Evolutionary conservation across 2,329 filamentous ascomycete species (phyloP).

Genomic region (Coniochaeta hoffmannii): DNA sequence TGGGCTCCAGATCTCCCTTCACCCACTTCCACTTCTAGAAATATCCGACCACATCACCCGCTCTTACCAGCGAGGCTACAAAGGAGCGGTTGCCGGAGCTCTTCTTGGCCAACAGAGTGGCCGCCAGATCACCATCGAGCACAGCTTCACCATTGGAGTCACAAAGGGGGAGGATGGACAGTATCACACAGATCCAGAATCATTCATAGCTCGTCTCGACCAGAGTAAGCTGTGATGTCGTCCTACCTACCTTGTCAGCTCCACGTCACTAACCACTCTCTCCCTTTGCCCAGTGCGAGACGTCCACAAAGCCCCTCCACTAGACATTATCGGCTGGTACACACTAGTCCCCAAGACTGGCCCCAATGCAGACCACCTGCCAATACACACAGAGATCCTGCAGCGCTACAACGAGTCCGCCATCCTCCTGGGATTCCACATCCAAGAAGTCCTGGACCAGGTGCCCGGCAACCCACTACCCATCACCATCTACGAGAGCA

Average conservation of each 20-base stretch:
- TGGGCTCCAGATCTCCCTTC: constrained; percentile 73
- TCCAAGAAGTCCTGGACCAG: constrained; percentile 45
- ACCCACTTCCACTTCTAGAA: constrained; percentile 89
- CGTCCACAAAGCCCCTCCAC: constrained; percentile 75
- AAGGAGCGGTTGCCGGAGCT: constrained; percentile 73
- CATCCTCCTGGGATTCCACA: constrained; percentile 83
- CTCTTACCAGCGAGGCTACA: constrained; percentile 69
- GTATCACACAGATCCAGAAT: constrained; percentile 56
- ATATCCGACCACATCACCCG: constrained; percentile 96
- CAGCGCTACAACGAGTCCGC: constrained; percentile 73
- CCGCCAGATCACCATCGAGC: constrained; percentile 82
- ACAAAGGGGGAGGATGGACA: constrained; percentile 42
- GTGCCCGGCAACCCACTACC: constrained; percentile 74
- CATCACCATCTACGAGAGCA: constrained; percentile 83
- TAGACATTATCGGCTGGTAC: constrained; percentile 91
- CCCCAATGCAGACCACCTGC: constrained; percentile 60
- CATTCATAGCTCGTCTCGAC: constrained; percentile 72
- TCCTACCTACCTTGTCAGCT: background rate
- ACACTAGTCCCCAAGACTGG: constrained; percentile 67
- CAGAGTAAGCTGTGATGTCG: constrained; percentile 57
- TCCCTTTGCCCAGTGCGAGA: constrained; percentile 59
- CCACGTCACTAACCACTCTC: constrained; percentile 6
- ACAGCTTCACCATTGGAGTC: constrained; percentile 79
- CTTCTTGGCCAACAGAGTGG: constrained; percentile 90
- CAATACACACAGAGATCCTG: constrained; percentile 73